Conservation (phyloP, 2,329 filamentous ascomycete species). For the Colletotrichum melonis region DNA sequence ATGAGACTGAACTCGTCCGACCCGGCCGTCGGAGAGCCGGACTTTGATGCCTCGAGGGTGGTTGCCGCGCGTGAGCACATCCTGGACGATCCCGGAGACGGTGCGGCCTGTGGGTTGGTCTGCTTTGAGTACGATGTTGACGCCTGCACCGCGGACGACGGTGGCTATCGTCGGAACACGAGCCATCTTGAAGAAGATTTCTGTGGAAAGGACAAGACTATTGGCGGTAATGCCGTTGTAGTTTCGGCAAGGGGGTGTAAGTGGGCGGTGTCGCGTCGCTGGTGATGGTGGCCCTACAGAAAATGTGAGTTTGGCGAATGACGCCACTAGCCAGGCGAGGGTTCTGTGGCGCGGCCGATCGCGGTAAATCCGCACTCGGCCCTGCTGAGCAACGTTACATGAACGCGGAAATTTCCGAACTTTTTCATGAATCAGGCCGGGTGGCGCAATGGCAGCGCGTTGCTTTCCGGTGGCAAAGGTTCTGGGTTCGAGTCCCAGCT, state of each 20-base stretch:
- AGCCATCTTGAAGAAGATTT: constrained; percentile 27
- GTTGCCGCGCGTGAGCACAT: constrained; percentile 78
- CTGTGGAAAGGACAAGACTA: too few species aligned
- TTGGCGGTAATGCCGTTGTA: not conserved
- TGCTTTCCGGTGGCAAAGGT: constrained; percentile 49
- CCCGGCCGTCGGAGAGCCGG: constrained; percentile 74
- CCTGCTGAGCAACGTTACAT: too few species aligned
- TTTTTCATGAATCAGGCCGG: not conserved
- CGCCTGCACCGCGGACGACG: constrained; percentile 70
- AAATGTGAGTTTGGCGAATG: not conserved
- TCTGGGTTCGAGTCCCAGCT: constrained; percentile 50
- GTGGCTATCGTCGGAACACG: constrained; percentile 59
- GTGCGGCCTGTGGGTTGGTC: constrained; percentile 81
- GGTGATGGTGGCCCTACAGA: not conserved
- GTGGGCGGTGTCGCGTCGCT: too few species aligned
- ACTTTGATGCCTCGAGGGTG: constrained; percentile 86
- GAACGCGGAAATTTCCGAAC: rapidly evolving
- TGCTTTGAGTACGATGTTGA: constrained; percentile 80
- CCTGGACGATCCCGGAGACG: constrained; percentile 73
- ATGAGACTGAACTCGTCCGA: constrained; percentile 79
- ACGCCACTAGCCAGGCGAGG: too few species aligned
- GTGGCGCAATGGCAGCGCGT: constrained; percentile 43
- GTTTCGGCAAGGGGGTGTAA: not conserved
- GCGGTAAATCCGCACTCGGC: too few species aligned
- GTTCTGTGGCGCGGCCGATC: too few species aligned